Base-by-base conservation (phyloP, 331 rosid genomes). In the Acacia concinna region DNA sequence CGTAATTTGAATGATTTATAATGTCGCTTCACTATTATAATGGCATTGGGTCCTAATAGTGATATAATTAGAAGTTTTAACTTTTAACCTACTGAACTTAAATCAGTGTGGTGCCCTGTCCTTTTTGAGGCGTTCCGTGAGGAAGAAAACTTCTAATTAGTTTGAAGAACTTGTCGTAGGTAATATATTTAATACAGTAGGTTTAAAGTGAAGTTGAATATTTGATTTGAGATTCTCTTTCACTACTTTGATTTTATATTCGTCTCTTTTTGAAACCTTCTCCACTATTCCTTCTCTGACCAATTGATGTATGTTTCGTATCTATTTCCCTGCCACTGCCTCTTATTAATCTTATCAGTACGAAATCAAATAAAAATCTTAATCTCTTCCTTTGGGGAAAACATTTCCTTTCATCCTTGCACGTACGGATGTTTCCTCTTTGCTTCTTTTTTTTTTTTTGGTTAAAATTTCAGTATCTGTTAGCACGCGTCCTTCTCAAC, bases 401-500 rank as follows among this genome's bases (percentile, higher is more conserved):
- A 17, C 77, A 68, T 32, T 67, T 68, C 71, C n/a, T n/a, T n/a
- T n/a, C 57, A 60, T 74, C 71, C 75, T 51, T 81, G 75, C 52
- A 68, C 52, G 38, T 76, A 12, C 72, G 52, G 70, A 47, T 68
- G 28, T 78, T 72, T 68, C 41, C 46, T 47, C 60, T 34, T 38
- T 60, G 47, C 76, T 76, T 79, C 82, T 76, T 67, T 85, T 73
- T 37, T 46, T 67, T 60, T 75, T 8, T n/a, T n/a, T n/a, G n/a
- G 11, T 41, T 20, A 82, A 47, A 76, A 72, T 44, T 59, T 76
- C 60, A 78, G 76, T 62, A 51, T 51, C 41, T 60, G 44, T 23
- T 80, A 63, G 76, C 62, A 73, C 34, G 13, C 78, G 87, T 86
- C 85, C 68, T 82, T 78, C 70, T 71, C 62, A 78, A 25, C 25